These are phyloP conservation scores for Talaromyces nanjingensis DNA, from an alignment of 495 filamentous ascomycete genomes.

Conservation along the genomic window DNA sequence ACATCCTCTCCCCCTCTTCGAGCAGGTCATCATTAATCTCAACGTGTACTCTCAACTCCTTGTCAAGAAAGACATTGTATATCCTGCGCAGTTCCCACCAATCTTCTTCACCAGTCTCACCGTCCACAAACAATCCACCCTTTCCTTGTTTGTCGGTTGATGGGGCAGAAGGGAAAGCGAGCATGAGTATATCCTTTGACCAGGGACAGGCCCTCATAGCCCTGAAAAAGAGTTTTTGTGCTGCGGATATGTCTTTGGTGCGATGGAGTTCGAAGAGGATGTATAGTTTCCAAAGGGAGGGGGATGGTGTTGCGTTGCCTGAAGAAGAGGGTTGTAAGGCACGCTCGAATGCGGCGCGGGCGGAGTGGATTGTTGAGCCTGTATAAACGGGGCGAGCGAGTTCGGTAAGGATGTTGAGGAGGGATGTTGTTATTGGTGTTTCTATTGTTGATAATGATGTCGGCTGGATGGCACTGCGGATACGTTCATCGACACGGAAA, in stretches of 20 bases:
- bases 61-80: constrained; percentile 45
- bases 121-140: background rate
- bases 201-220: constrained; percentile 45
- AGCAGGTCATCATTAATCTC: constrained; percentile 27
- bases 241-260: constrained; percentile 29
- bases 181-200: constrained; percentile 50
- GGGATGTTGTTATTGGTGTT: constrained; percentile 38
- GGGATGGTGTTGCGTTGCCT: constrained; percentile 27
- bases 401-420: constrained; percentile 65
- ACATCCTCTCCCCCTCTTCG: constrained; percentile 18
- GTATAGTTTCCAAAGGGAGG: constrained; percentile 51
- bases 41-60: constrained; percentile 45
- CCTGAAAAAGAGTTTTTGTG: constrained; percentile 46
- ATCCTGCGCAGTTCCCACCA: constrained; percentile 37
- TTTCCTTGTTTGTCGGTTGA: background rate
- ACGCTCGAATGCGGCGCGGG: constrained; percentile 63
- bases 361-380: constrained; percentile 52
- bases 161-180: constrained; percentile 42
- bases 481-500: constrained; percentile 63
- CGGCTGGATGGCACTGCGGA: constrained; percentile 50
- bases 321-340: constrained; percentile 37
- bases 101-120: constrained; percentile 16
- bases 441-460: constrained; percentile 21
- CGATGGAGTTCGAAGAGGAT: constrained; percentile 33
- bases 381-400: constrained; percentile 32